Evolutionary conservation across 768 basidiomycete species (phyloP).

Genomic region (Coprinellus micaceus): DNA sequence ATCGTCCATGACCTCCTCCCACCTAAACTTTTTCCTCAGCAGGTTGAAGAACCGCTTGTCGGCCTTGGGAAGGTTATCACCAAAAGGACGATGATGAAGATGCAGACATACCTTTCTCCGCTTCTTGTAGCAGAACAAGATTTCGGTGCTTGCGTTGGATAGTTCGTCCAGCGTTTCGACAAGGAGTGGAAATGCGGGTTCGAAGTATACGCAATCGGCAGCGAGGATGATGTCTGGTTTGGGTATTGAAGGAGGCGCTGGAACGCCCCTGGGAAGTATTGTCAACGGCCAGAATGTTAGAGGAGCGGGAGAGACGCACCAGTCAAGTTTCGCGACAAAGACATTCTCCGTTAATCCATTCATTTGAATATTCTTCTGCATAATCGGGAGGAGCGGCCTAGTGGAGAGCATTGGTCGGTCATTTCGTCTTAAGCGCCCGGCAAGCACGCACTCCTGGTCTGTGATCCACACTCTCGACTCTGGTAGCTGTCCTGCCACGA

Average conservation of each 20-base stretch:
- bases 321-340: slow-evolving; percentile 71
- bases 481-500: slow-evolving; percentile 71
- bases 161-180: slow-evolving; percentile 75
- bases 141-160: slow-evolving; percentile 51
- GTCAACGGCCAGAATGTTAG: slow-evolving; percentile 2
- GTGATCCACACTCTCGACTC: slow-evolving; percentile 70
- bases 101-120: slow-evolving; percentile 74
- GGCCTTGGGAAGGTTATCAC: slow-evolving; percentile 47
- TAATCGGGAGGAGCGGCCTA: slow-evolving; percentile 75
- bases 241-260: slow-evolving; percentile 44
- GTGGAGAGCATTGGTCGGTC: slow-evolving; percentile 11
- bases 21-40: slow-evolving; percentile 73
- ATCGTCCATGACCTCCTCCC: slow-evolving; percentile 69
- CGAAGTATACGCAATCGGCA: slow-evolving; percentile 95
- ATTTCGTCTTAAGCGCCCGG: slow-evolving; percentile 4
- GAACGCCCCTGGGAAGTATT: slow-evolving; percentile 55
- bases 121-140: slow-evolving; percentile 93
- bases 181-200: slow-evolving; percentile 86
- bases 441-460: slow-evolving; percentile 77
- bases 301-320: slow-evolving; percentile 43
- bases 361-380: slow-evolving; percentile 66
- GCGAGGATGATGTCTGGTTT: slow-evolving; percentile 72
- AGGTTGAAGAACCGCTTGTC: slow-evolving; percentile 84
- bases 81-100: too few relatives aligned
- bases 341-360: slow-evolving; percentile 58